phyloP scores from a whole-genome alignment of 2,329 filamentous ascomycete species.

The Cryphonectria parasitica region DNA sequence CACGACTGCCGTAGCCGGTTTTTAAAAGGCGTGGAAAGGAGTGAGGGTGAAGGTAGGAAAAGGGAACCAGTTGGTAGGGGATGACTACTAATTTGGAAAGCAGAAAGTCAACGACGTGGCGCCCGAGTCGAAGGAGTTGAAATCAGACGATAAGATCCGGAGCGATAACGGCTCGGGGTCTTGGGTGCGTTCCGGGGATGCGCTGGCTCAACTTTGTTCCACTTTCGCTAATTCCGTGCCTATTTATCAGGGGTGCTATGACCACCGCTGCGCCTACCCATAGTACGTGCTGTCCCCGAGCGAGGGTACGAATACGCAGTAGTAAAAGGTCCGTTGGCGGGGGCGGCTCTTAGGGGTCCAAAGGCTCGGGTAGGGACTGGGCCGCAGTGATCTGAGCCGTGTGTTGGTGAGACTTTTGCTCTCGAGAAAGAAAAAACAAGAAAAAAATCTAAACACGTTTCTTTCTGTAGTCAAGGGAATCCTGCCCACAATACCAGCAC shows the following conservation, averaged over 20 bases:
- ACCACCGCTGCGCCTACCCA: background rate
- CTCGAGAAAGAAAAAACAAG: too few relatives aligned
- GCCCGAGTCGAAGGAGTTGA: slow-evolving; percentile 10
- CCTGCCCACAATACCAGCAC: background rate
- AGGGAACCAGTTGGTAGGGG: background rate
- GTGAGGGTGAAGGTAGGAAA: background rate
- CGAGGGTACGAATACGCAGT: background rate
- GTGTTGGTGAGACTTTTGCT: background rate
- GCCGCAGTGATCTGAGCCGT: background rate
- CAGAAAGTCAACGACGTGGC: slow-evolving; percentile 13
- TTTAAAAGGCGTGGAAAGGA: background rate
- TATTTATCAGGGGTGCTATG: background rate
- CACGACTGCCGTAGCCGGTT: background rate
- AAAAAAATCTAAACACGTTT: background rate
- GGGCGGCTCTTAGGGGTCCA: background rate
- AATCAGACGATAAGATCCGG: slow-evolving; percentile 13
- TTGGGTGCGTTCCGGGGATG: slow-evolving; percentile 1
- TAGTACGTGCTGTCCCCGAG: background rate
- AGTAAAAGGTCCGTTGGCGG: background rate
- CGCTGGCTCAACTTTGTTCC: background rate
- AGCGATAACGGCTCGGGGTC: slow-evolving; percentile 12
- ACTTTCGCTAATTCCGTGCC: background rate
- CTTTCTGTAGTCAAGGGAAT: background rate
- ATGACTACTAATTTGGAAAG: background rate
- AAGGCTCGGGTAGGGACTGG: background rate